Percentiles rank a stretch among this genome's conserved stretches.
phyloP scores from a whole-genome alignment of 306 rosid genomes.

The Myrica gale region DNA sequence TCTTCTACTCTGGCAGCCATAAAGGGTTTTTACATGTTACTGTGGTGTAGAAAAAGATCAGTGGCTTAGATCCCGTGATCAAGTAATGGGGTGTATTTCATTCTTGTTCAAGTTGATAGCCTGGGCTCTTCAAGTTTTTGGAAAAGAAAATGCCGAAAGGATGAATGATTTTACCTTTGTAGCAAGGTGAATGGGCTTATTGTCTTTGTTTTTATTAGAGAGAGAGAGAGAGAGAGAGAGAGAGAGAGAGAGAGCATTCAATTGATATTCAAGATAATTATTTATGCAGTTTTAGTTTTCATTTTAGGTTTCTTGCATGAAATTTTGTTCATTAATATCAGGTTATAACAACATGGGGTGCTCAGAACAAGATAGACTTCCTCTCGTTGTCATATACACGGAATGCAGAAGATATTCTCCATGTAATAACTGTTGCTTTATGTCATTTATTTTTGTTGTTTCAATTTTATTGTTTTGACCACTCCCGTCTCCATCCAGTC shows the following conservation, averaged over 20 bases:
- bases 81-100: not conserved
- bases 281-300: not conserved
- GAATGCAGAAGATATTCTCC: slow-evolving; percentile 84
- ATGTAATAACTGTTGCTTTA: slow-evolving; percentile 44
- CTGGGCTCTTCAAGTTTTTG: not conserved
- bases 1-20: not conserved
- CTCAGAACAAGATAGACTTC: slow-evolving; percentile 76
- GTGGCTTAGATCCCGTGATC: not conserved
- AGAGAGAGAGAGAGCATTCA: too few species aligned
- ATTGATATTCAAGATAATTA: too few species aligned
- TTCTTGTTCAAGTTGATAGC: not conserved
- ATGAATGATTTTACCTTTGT: not conserved
- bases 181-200: not conserved
- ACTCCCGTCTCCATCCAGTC: not conserved
- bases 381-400: slow-evolving; percentile 81
- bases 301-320: not conserved
- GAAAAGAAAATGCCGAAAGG: not conserved
- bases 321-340: slow-evolving; percentile 22
- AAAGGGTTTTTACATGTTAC: not conserved
- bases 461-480: not conserved
- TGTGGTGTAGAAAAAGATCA: not conserved
- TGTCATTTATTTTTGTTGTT: slow-evolving; percentile 2
- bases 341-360: slow-evolving; percentile 94
- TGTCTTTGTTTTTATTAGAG: too few species aligned
- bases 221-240: too few species aligned